Evolutionary conservation across 2,329 filamentous ascomycete species (phyloP), one percentile per base, ranked within the genome.

Genomic region (Tolypocladium nubicola): DNA sequence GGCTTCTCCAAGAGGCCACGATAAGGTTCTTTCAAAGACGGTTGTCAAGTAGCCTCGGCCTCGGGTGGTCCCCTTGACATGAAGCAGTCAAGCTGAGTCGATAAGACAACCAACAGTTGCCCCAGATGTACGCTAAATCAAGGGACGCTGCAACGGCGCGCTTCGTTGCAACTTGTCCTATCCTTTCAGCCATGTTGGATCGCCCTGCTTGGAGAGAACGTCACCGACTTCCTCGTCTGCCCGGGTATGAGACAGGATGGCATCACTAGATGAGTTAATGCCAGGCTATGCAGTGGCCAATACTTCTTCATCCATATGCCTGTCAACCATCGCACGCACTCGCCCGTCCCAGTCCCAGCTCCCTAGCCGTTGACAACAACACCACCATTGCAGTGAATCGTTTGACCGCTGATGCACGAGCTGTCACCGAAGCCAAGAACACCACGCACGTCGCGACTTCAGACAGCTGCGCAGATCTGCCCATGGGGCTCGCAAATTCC

Each of bases 391-490:
- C 77, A 80, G 66, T 80, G 78, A 13, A 81, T 75, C 0, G 74
- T 77, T 75, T 93, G 89, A 1, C 90, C 89, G 56, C 82, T 86
- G 52, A 94, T 84, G 60, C 83, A 85, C 53, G 83, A 85, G 67
- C 86, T 89, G 68, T 94, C 89, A 59, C 79, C 55, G 84, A 86
- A 0, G 89, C 89, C 62, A 95, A 74, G 71, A 94, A 94, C 4
- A 94, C 88, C 58, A 91, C 88, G 65, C 86, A 90, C 0, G 88
- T 87, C 0, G 88, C 89, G 60, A 94, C 87, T 76, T 95, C 90
- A 57, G 83, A 88, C 2, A 89, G 90, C 71, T 94, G 89, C 2
- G 83, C 86, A 0, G 88, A 88, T 23, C 90, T 77, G 4, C 89
- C 89, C 76, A 94, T 90, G 0, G 89, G 89, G 26, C 80, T 80